A percentile compares a stretch with the other conserved stretches of the same genome.
These are phyloP conservation scores for Saturnispora kantuleensis DNA, from an alignment of 805 yeast species.

Conservation along the genomic window DNA sequence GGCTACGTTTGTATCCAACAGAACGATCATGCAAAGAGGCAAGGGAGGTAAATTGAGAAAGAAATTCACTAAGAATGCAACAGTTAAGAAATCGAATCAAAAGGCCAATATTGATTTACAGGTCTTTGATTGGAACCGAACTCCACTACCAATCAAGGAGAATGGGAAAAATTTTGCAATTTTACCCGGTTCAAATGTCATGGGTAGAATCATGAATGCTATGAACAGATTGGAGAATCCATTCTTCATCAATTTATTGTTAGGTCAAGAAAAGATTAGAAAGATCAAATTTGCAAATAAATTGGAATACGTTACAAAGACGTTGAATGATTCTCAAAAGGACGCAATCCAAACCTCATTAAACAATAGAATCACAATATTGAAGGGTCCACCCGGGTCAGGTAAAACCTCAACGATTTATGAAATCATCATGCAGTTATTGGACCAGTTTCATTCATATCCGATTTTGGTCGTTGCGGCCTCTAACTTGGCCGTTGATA, in stretches of 20 bases:
- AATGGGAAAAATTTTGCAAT: constrained; percentile 28
- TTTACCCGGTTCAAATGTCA: constrained; percentile 55
- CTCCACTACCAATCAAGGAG: constrained; percentile 18
- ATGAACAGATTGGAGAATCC: constrained; percentile 50
- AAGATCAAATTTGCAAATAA: constrained; percentile 45
- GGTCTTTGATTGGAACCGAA: constrained; percentile 49
- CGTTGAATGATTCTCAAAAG: constrained; percentile 61
- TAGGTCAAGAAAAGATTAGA: constrained; percentile 23
- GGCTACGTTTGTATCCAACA: constrained; percentile 43
- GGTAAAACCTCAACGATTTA: constrained; percentile 79
- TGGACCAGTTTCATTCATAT: constrained; percentile 46
- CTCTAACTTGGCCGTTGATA: constrained; percentile 66
- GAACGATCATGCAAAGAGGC: constrained; percentile 25
- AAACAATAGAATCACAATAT: constrained; percentile 44
- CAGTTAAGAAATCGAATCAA: constrained; percentile 7
- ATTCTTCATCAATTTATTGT: constrained; percentile 33
- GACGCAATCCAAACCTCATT: constrained; percentile 64
- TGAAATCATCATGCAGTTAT: constrained; percentile 68
- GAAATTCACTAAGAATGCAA: constrained; percentile 10
- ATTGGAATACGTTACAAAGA: constrained; percentile 39
- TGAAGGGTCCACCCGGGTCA: constrained; percentile 78
- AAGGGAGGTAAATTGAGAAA: constrained; percentile 17
- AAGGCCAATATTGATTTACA: constrained; percentile 35
- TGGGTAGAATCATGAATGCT: constrained; percentile 53
- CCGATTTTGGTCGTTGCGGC: constrained; percentile 70